Base-by-base conservation (phyloP, 805 yeast species). In the Wickerhamiella azymoides region DNA sequence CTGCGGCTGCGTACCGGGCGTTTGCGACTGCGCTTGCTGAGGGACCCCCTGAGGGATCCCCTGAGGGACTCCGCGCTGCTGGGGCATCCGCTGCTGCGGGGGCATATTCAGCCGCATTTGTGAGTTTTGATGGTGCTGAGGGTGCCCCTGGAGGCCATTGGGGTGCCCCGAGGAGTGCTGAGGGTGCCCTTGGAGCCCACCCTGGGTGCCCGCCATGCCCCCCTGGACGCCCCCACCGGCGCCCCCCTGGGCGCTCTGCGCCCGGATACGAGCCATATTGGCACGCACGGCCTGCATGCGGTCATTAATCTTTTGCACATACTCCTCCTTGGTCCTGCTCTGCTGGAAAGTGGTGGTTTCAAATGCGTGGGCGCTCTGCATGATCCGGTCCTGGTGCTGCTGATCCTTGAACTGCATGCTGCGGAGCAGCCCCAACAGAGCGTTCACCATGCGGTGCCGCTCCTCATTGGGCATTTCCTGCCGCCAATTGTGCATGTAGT, bases 361-460 rank as follows among this genome's bases (percentile, higher is more conserved):
- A 45, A 56, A 58, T 40, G 57, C 54, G 42, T 53, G 61, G 1
- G 67, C 68, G 36, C 59, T 45, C 17, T 39, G 50, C 7, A 58
- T 45, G 24, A 62, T 50, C 35, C 59, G 56, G 26, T 59, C 64
- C 39, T 55, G 56, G 17, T 62, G 59, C 44, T 53, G 54, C 42
- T 51, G 43, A 36, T 52, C 48, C 32, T 56, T 54, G 48, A 58
- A 50, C 24, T 53, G 56, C 16, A 44, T 46, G 45, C 58, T 43
- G 9, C 45, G 48, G n/a, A 41, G 44, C 25, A 32, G 44, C 19
- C 39, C 44, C 13, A 54, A 33, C 7, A 55, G 48, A 10, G 47
- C 49, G 10, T 19, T 17, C 1, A 53, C 44, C 45, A 51, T 45
- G 26, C 48, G 47, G 16, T 48, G 43, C n/a, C 59, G 57, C 39